Conservation (phyloP, 169 alveolate species). For the Plasmodium gonderi region DNA sequence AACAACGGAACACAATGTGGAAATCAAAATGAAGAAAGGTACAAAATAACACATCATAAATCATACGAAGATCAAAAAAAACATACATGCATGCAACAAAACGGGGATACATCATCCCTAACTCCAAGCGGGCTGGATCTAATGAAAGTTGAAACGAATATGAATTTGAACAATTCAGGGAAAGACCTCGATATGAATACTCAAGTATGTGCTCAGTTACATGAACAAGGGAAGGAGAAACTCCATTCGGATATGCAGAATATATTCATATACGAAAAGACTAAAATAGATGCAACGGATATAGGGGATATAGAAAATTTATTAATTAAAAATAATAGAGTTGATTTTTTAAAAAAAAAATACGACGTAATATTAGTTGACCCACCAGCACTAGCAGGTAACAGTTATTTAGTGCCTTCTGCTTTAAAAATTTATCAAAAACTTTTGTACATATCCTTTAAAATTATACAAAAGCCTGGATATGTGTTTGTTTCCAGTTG, state of each 20-base stretch:
- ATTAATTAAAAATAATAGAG: slow-evolving; percentile 33
- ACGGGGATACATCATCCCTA: no score
- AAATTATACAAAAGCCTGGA: slow-evolving; percentile 70
- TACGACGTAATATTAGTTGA: slow-evolving; percentile 74
- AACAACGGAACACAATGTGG: neutral
- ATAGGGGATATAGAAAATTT: slow-evolving; percentile 47
- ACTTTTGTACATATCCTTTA: slow-evolving; percentile 69
- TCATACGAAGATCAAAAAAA: neutral
- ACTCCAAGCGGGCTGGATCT: neutral
- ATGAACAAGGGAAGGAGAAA: neutral
- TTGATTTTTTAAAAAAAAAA: slow-evolving; percentile 68
- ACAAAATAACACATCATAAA: neutral
- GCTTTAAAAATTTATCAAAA: slow-evolving; percentile 71
- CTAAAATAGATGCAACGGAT: neutral
- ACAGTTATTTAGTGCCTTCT: slow-evolving; percentile 49
- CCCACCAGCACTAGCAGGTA: slow-evolving; percentile 73
- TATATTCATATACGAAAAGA: slow-evolving; percentile 53
- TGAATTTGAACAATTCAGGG: neutral
- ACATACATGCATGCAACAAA: neutral
- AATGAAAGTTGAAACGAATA: neutral
- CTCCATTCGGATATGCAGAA: slow-evolving; percentile 35
- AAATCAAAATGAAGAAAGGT: neutral
- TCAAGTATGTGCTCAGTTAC: neutral
- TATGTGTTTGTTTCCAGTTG: slow-evolving; percentile 76
- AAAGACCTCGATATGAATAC: neutral